Evolutionary conservation across 345 rosid species (phyloP), one percentile per base, ranked within the genome.

Genomic region (Citrus medica): DNA sequence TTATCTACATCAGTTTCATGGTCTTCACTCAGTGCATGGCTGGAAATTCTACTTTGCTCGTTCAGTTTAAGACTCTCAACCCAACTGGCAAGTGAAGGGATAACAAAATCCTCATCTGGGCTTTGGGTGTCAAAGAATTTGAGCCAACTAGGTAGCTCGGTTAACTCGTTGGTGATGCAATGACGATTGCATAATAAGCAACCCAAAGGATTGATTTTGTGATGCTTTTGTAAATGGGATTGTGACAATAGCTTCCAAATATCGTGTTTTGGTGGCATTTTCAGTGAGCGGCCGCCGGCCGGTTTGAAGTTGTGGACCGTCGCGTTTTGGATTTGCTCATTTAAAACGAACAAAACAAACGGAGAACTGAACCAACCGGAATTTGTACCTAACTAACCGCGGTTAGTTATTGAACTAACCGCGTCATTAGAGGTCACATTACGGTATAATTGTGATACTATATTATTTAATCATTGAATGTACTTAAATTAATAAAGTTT

Each of bases 1-100:
- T 67, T 84, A 64, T 90, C 93, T 66, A 86, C 71, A 60, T 91
- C 90, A 55, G 80, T 83, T 24, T 79, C 73, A 3, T 73, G 19
- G 56, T 79, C 72, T 62, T 86, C 84, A 17, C 69, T 38, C 2
- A 56, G 60, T 53, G 63, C 59, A n/a, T 33, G 65, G 64, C 30
- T 51, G 53, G 71, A 68, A n/a, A 78, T 16, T 66, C 76, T 76
- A 56, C n/a, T 73, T 75, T 3, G 73, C 28, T 53, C 75, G 22
- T 53, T 65, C 24, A 67, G 71, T 51, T 77, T 75, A 75, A 82
- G 85, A 51, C 40, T 86, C 84, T 81, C 83, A 62, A 87, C 86
- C 98, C 97, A 92, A 37, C 75, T 65, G 61, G 89, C 88, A 1
- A 93, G 83, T 35, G 97, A 88, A 76, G 97, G 99, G 76, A 93